Conservation (phyloP, 2,329 filamentous ascomycete species). For the Diaporthe ilicicola region DNA sequence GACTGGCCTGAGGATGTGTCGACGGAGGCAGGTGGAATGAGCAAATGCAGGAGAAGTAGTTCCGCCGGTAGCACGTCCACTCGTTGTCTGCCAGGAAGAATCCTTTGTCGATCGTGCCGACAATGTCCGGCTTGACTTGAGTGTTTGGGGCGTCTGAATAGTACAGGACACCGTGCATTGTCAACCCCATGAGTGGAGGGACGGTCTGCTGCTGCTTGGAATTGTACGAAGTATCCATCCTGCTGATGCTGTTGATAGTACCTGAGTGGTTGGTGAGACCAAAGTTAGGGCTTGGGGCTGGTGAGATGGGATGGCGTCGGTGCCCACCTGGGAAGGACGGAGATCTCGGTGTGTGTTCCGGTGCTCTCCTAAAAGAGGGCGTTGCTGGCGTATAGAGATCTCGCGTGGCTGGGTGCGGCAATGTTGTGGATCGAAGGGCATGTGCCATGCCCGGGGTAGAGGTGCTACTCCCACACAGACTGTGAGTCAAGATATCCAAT, state of each 20-base stretch:
- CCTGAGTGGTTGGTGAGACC: conserved; percentile 47
- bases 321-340: conserved; percentile 57
- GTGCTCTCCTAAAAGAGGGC: conserved; percentile 58
- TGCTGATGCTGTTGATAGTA: conserved; percentile 44
- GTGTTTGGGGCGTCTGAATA: conserved; percentile 61
- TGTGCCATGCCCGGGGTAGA: conserved; percentile 66
- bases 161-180: conserved; percentile 66
- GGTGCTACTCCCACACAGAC: conserved; percentile 51
- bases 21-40: conserved; percentile 75
- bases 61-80: conserved; percentile 92
- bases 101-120: conserved; percentile 86
- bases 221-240: conserved; percentile 59
- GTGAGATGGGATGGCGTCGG: conserved; percentile 62
- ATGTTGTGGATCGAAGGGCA: conserved; percentile 60
- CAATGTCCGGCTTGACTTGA: conserved; percentile 74
- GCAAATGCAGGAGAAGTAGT: conserved; percentile 89
- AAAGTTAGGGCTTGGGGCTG: conserved; percentile 58
- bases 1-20: conserved; percentile 43
- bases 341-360: conserved; percentile 60
- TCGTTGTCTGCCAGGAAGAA: conserved; percentile 84
- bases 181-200: conserved; percentile 61
- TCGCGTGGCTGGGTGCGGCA: conserved; percentile 62
- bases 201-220: conserved; percentile 53
- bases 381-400: conserved; percentile 62
- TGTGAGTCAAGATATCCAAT: conserved; percentile 44